phyloP scores from a whole-genome alignment of 2,329 filamentous ascomycete species.

The Penicillium polonicum region DNA sequence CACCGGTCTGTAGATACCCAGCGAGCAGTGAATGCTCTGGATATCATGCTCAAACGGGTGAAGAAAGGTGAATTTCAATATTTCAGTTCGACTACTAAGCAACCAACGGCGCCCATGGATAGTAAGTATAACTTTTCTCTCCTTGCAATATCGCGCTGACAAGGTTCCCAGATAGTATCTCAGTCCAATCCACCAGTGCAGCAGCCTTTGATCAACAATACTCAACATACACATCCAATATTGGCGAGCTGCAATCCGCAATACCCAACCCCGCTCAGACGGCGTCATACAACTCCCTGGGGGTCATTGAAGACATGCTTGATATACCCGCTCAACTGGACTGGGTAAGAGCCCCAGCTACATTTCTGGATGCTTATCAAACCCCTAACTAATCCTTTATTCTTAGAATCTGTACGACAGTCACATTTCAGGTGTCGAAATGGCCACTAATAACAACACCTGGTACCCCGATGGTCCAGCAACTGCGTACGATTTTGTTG shows the following conservation, averaged over 20 bases:
- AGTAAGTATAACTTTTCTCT: background rate
- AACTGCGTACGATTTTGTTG: slow-evolving; percentile 3
- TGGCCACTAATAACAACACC: slow-evolving; percentile 12
- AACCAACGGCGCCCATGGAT: background rate
- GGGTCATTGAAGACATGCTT: slow-evolving; percentile 37
- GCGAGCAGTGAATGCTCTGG: slow-evolving; percentile 28
- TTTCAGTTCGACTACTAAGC: slow-evolving; percentile 3
- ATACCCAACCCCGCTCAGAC: slow-evolving; percentile 2
- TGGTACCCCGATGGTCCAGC: slow-evolving; percentile 9
- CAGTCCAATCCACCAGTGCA: background rate
- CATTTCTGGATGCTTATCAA: background rate
- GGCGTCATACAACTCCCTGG: slow-evolving; percentile 19
- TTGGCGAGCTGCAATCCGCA: background rate
- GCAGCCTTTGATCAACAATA: slow-evolving; percentile 3
- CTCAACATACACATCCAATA: background rate
- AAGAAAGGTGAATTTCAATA: slow-evolving; percentile 8
- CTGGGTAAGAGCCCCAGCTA: slow-evolving; percentile 29
- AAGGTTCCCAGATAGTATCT: slow-evolving; percentile 1
- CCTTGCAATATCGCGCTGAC: background rate
- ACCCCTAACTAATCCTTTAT: slow-evolving; percentile 1
- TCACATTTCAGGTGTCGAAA: slow-evolving; percentile 14
- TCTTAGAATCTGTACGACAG: slow-evolving; percentile 22
- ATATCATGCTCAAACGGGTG: slow-evolving; percentile 31
- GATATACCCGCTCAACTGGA: slow-evolving; percentile 33
- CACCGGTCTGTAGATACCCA: slow-evolving; percentile 30